Conservation (phyloP, 2,329 filamentous ascomycete genomes). For the Dryadomyces sulphureus region DNA sequence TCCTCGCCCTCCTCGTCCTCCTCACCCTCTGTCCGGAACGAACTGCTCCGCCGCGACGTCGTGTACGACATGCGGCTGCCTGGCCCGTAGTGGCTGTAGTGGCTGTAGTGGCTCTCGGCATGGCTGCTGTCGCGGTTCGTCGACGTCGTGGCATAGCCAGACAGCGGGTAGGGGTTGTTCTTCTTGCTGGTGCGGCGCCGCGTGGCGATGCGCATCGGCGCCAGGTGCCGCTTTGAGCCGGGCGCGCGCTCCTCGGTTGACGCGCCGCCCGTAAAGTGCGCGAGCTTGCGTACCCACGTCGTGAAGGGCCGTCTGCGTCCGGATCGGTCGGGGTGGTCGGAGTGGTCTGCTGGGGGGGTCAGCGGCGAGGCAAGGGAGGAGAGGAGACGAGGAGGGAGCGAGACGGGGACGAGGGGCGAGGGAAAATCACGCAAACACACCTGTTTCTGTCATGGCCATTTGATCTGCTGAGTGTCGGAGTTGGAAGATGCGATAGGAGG, state of each 20-base stretch:
- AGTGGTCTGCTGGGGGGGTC: too few relatives aligned
- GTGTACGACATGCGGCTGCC: conserved; percentile 40
- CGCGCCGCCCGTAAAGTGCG: conserved; percentile 59
- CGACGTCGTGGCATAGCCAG: conserved; percentile 37
- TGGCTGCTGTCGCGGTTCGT: conserved; percentile 8
- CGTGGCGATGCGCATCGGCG: conserved; percentile 23
- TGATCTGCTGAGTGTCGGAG: too few relatives aligned
- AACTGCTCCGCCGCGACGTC: conserved; percentile 32
- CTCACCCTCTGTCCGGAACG: conserved; percentile 38
- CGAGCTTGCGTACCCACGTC: conserved; percentile 86
- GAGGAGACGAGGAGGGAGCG: too few relatives aligned
- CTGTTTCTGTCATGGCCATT: neutral
- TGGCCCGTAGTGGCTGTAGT: conserved; percentile 5
- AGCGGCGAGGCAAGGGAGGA: neutral
- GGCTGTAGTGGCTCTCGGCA: conserved; percentile 8
- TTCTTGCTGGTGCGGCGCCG: conserved; percentile 51
- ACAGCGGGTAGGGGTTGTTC: conserved; percentile 88
- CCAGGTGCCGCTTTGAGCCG: conserved; percentile 25
- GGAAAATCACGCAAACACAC: neutral
- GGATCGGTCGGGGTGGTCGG: conserved; percentile 27
- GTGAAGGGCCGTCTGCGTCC: conserved; percentile 75
- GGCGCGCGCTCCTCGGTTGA: conserved; percentile 40
- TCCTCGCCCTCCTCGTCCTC: conserved; percentile 10
- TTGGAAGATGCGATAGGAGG: too few relatives aligned
- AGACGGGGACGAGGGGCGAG: too few relatives aligned